Base-by-base conservation (phyloP, 768 basidiomycete species). In the Mycena indigotica region DNA sequence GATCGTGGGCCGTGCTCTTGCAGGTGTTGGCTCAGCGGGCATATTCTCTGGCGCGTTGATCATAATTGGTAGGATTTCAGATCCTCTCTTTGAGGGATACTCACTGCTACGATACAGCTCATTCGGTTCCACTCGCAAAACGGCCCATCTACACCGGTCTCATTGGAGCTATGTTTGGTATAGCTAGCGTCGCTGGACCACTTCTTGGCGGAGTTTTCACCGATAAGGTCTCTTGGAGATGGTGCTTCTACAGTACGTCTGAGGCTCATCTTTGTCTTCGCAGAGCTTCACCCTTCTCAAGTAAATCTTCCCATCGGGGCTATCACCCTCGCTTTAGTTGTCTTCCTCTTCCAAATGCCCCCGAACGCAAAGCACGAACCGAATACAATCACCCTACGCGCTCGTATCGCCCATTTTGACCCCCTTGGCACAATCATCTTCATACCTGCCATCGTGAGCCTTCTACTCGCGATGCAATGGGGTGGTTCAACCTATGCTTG, bases 21-120 rank as follows among this genome's bases (percentile, higher is more conserved):
- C 75, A 3, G 81, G 81, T 10, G 57, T 80, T 3, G 81, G 80
- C 2, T 78, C 75, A 0, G 73, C 76, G 0, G 79, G 78, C 25
- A 58, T 61, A 21, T 58, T 61, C 55, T 57, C 63, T 1, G 65
- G 67, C 1, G 65, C 62, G 1, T 53, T 72, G 29, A 65, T 66
- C 3, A 64, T 70, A 28, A 66, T 72, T 48, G 46, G 48, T 49
- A 19, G 23, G 28, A 6, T 26, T 4, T 25, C 6, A 13, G 44
- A 45, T 6, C 23, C 21, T 44, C 8, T 26, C 28, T 26, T 6
- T 49, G 8, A 49, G 4, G 6, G 24, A 21, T 24, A 26, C 10
- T 26, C 28, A 6, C 28, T 25, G 12, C 21, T 25, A 21, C 12
- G n/a, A 8, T 45, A 21, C 12, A 8, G 62, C 70, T 15, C 62